Conservation (phyloP, 2,329 filamentous ascomycete genomes). For the Rhynchosporium secalis region DNA sequence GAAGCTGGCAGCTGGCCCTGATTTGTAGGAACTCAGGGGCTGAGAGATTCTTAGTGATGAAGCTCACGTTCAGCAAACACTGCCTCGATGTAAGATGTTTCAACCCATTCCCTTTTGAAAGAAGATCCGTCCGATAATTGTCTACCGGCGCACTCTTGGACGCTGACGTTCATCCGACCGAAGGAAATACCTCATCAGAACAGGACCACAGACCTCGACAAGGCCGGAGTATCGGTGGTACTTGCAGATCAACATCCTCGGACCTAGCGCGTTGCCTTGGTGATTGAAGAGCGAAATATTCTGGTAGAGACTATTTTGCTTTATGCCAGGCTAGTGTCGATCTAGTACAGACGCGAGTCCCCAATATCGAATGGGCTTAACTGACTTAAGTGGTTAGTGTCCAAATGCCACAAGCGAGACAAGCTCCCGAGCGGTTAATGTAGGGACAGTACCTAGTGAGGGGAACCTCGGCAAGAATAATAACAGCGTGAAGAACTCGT, state of each 20-base stretch:
- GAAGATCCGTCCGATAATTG: neutral
- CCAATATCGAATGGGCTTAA: neutral
- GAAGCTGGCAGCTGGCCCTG: neutral
- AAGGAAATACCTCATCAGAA: neutral
- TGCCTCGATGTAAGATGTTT: neutral
- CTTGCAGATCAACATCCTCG: neutral
- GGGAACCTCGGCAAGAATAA: neutral
- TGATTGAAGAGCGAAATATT: conserved; percentile 7
- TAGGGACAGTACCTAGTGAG: neutral
- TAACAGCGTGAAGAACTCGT: neutral
- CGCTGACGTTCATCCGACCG: neutral
- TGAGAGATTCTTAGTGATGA: neutral
- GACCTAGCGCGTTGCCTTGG: neutral
- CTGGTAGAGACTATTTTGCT: conserved; percentile 1
- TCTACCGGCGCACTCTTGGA: neutral
- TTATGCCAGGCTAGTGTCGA: neutral
- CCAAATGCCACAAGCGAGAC: conserved; percentile 1
- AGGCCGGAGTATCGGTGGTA: neutral
- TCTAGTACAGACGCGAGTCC: neutral
- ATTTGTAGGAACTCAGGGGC: neutral
- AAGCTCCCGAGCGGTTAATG: neutral
- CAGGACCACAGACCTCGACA: neutral
- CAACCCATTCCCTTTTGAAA: neutral
- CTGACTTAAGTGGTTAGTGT: neutral
- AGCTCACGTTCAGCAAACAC: neutral